Percentiles rank a stretch among this genome's conserved stretches.
Evolutionary conservation across 192 early-diverging fungal genomes (phyloP).

Genomic region (Linnemannia schmuckeri): DNA sequence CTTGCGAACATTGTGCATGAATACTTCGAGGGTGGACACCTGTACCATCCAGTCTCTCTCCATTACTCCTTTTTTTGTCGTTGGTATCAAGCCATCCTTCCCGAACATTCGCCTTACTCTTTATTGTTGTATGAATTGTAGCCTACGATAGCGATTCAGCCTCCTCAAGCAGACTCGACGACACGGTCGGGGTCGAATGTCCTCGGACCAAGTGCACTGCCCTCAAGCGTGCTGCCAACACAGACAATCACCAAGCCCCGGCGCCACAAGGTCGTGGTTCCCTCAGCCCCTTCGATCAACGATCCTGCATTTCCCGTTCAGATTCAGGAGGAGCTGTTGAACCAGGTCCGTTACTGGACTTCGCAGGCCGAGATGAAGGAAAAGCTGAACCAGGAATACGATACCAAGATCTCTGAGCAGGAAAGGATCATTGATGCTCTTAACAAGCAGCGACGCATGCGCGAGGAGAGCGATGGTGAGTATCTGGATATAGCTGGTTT

Average conservation of each 20-base stretch:
- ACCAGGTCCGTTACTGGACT: constrained; percentile 57
- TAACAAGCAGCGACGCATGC: constrained; percentile 63
- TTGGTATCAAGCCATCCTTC: too few species aligned
- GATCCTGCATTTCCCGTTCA: constrained; percentile 50
- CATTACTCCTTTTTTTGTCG: background rate
- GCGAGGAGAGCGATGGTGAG: constrained; percentile 72
- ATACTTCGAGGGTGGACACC: too few species aligned
- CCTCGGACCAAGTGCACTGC: constrained; percentile 46
- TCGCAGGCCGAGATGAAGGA: constrained; percentile 57
- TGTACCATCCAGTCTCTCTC: background rate
- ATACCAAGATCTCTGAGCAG: constrained; percentile 64
- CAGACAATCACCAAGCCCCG: constrained; percentile 54
- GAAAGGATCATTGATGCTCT: constrained; percentile 66
- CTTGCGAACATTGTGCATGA: background rate
- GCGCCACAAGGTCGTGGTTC: constrained; percentile 48
- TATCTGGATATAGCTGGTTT: background rate
- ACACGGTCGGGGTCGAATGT: constrained; percentile 14
- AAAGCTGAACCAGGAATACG: constrained; percentile 59
- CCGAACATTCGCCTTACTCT: too few species aligned
- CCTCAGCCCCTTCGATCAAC: constrained; percentile 33
- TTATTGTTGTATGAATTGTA: background rate
- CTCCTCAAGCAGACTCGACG: constrained; percentile 17
- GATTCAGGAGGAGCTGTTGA: constrained; percentile 51
- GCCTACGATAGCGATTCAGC: constrained; percentile 40
- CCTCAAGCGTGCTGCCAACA: constrained; percentile 39